Base-by-base conservation (phyloP, 345 rosid genomes). In the Syzygium aqueum region DNA sequence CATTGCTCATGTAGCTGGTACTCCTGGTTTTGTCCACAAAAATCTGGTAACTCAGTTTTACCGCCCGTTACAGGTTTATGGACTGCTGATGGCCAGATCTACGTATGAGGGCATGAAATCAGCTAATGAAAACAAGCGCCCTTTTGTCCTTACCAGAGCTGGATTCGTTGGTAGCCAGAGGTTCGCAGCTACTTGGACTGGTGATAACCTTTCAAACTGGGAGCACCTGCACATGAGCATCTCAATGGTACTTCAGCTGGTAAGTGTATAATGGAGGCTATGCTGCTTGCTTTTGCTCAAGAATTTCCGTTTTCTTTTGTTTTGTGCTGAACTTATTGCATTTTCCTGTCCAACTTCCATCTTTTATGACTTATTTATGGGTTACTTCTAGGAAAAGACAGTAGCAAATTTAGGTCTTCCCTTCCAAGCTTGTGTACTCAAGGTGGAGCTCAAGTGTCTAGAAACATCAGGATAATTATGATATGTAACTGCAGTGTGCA, bases 71-170 rank as follows among this genome's bases (percentile, higher is more conserved):
- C 82, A 97, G 99, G 98, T 94, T 17, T 96, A 97, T 86, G 98
- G 98, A 91, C 91, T 93, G 95, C 91, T 96, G 90, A 97, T 97
- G 99, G 98, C 98, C 87, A 96, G 96, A 87, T 94, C 98, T 78
- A 96, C 98, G 82, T 94, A 89, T 87, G 98, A 97, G 90, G 98
- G 99, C 89, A 94, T 95, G 96, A 89, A 91, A 91, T 92, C 93
- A 90, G 96, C 96, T 87, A 89, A 95, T 84, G 85, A 91, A 91
- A 92, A 91, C 85, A 96, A 93, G 91, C 95, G 97, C 54, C 98
- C 99, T 51, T 97, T 97, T 90, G 99, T 97, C 83, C 95, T 97
- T 86, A 95, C 99, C n/a, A 93, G 98, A 85, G 99, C 99, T 91
- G 98, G 99, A 90, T 97, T 95, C 85, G 88, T 93, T 77, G 98